Evolutionary conservation across 2,329 filamentous ascomycete species (phyloP), one percentile per base, ranked within the genome.

Genomic region (Rhexocercosporidium sp.): DNA sequence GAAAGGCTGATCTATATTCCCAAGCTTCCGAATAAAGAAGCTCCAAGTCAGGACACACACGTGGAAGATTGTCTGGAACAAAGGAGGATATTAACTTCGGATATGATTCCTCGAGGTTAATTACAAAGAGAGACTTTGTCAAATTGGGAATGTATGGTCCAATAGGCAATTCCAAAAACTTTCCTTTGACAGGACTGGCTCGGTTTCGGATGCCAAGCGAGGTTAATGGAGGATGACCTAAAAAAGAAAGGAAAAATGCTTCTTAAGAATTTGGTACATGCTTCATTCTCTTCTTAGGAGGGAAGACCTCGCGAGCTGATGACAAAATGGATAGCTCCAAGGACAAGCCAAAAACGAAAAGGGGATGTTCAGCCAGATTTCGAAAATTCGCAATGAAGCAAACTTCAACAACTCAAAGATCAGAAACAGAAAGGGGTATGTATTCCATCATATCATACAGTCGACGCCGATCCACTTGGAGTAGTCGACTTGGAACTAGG

Each of bases 391-490:
- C 34, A 11, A 37, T 7, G 2, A 6, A 7, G 34, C 2, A 6
- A 11, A 37, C 34, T 11, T 11, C 34, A 37, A 37, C 4, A 37
- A 37, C 4, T 31, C 46, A 25, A 31, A 31, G 25, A 5, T 11
- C 14, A 20, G 41, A 7, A 49, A 51, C 9, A 49, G 31, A 51
- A 27, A 41, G 59, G 59, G 59, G 59, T 61, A 49, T 61, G 49
- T 34, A 59, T 59, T 59, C 25, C 34, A 22, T 37, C 34, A 37
- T 34, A 46, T 49, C 41, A 47, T 47, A 49, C 59, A 49, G 14
- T 29, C 27, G 49, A 61, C 27, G 27, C 41, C 8, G 22, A 27
- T 44, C 37, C 53, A 39, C 53, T 59, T 12, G 12, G 20, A 25
- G 20, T 20, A n/a, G 25, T 47, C 9, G 18, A 31, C 29, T 47